These are phyloP conservation scores for Coriaria nepalensis DNA, from an alignment of 306 rosid species.

Conservation along the genomic window DNA sequence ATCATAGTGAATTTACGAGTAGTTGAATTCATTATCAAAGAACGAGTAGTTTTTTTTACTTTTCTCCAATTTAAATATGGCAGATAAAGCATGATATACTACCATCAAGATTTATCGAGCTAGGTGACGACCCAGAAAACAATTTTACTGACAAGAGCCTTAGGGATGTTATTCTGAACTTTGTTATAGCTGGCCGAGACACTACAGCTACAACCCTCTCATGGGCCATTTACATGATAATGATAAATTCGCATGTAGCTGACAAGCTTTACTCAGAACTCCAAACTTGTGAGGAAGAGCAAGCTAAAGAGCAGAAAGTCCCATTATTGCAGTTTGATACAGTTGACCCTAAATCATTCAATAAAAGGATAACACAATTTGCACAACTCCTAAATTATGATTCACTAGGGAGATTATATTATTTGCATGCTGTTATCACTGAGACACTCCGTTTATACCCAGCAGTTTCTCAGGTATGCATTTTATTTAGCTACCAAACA, in stretches of 20 bases:
- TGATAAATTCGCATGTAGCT: conserved; percentile 56
- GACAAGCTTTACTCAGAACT: conserved; percentile 67
- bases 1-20: too few relatives aligned
- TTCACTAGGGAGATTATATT: conserved; percentile 47
- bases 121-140: conserved; percentile 37
- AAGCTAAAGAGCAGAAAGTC: conserved; percentile 43
- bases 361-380: conserved; percentile 44
- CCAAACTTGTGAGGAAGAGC: conserved; percentile 45
- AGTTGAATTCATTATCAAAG: too few relatives aligned
- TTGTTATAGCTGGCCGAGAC: conserved; percentile 96
- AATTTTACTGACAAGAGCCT: conserved; percentile 56
- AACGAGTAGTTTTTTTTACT: too few relatives aligned
- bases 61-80: background rate
- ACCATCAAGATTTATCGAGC: conserved; percentile 76
- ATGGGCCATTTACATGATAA: conserved; percentile 84
- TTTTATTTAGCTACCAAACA: background rate
- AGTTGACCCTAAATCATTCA: conserved; percentile 40
- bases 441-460: conserved; percentile 88
- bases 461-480: conserved; percentile 85
- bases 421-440: conserved; percentile 78
- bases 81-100: conserved; percentile 82
- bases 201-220: conserved; percentile 90
- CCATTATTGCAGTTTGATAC: conserved; percentile 30
- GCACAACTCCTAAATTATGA: conserved; percentile 52
- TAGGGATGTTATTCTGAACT: conserved; percentile 78